A percentile compares a stretch with the other conserved stretches of the same genome.
phyloP scores from a whole-genome alignment of 768 basidiomycete genomes.

The Suillus plorans region DNA sequence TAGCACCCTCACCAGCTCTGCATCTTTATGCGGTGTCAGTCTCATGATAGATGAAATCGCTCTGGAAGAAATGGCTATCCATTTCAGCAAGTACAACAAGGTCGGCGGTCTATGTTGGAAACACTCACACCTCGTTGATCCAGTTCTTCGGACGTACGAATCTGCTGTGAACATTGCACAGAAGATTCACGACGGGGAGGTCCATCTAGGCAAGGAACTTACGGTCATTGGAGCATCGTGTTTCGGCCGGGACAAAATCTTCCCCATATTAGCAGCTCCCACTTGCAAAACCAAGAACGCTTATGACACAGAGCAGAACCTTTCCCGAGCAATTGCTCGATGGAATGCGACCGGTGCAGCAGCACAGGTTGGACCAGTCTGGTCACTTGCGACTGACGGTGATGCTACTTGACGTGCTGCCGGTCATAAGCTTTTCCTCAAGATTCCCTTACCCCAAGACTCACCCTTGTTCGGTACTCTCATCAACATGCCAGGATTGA shows the following conservation, averaged over 20 bases:
- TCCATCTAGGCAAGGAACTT: too few species aligned
- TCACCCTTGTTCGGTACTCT: too few species aligned
- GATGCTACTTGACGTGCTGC: not conserved
- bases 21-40: too few species aligned
- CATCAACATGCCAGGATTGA: too few species aligned
- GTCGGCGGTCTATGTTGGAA: conserved; percentile 14
- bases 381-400: not conserved
- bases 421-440: not conserved
- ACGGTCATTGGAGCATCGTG: not conserved
- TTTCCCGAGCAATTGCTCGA: fast-evolving
- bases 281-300: conserved; percentile 14
- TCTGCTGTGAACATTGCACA: too few species aligned
- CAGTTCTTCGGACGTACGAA: too few species aligned
- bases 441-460: too few species aligned
- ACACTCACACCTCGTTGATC: conserved; percentile 4
- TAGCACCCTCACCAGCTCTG: too few species aligned
- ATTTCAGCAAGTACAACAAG: conserved; percentile 11
- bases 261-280: conserved; percentile 11
- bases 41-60: conserved; percentile 16
- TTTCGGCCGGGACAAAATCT: conserved; percentile 3
- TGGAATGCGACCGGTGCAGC: not conserved
- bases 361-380: not conserved
- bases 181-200: too few species aligned
- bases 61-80: conserved; percentile 9
- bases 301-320: not conserved